Evolutionary conservation across 139 green algal genomes (phyloP).

Genomic region (Chlamydomonas sp.): DNA sequence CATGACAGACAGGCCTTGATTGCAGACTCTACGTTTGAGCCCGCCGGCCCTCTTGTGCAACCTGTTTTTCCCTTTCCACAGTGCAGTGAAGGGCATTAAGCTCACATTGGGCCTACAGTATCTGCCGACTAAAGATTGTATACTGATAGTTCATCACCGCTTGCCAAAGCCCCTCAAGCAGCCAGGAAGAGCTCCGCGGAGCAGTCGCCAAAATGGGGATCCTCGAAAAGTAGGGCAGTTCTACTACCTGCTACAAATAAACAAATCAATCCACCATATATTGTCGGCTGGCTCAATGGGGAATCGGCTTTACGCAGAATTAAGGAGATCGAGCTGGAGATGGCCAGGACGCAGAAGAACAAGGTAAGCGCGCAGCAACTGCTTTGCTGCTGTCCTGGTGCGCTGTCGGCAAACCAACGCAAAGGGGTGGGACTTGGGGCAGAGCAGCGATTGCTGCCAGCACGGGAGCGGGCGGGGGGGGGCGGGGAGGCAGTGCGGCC

Average conservation of each 20-base stretch:
- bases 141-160: too few relatives aligned
- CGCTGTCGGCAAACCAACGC: too few relatives aligned
- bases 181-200: not conserved
- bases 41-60: not conserved
- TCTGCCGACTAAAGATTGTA: too few relatives aligned
- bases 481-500: too few relatives aligned
- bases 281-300: not conserved
- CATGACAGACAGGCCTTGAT: too few relatives aligned
- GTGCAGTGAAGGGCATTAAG: too few relatives aligned
- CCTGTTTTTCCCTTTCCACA: not conserved
- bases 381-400: not conserved
- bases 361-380: constrained; percentile 68
- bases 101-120: too few relatives aligned
- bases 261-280: not conserved
- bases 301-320: constrained; percentile 69
- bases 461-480: too few relatives aligned
- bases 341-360: constrained; percentile 98
- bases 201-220: constrained; percentile 78
- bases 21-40: too few relatives aligned
- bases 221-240: constrained; percentile 76
- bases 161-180: not conserved
- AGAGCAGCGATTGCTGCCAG: too few relatives aligned
- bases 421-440: too few relatives aligned
- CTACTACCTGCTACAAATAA: not conserved
- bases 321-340: constrained; percentile 98